phyloP scores from a whole-genome alignment of 192 early-diverging fungal genomes.

The Funneliformis mosseae region DNA sequence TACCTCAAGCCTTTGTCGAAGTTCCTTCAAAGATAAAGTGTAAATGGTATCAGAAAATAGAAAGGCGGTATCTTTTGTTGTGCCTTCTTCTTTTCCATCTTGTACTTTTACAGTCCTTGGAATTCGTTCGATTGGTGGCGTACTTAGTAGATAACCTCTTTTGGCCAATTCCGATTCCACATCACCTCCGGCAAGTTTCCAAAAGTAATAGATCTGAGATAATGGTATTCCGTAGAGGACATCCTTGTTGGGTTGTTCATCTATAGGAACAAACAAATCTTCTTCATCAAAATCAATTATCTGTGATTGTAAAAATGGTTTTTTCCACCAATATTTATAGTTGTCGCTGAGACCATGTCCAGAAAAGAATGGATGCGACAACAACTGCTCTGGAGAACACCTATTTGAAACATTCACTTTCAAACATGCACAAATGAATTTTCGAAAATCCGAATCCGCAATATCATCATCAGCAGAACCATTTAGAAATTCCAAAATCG shows the following conservation, averaged over 20 bases:
- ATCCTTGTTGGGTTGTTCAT: conserved; percentile 31
- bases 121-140: conserved; percentile 57
- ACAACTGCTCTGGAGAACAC: conserved; percentile 34
- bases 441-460: conserved; percentile 29
- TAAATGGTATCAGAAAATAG: conserved; percentile 54
- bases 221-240: conserved; percentile 49
- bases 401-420: conserved; percentile 35
- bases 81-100: conserved; percentile 46
- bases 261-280: conserved; percentile 16
- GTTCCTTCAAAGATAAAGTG: conserved; percentile 50
- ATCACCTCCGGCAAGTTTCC: conserved; percentile 68
- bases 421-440: conserved; percentile 37
- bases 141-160: conserved; percentile 47
- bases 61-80: conserved; percentile 41
- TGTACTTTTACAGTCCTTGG: conserved; percentile 48
- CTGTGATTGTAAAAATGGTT: conserved; percentile 50
- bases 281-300: conserved; percentile 43
- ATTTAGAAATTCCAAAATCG: conserved; percentile 50
- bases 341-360: neutral
- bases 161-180: conserved; percentile 59
- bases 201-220: conserved; percentile 61
- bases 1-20: conserved; percentile 48
- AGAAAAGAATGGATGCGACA: conserved; percentile 44
- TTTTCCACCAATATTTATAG: conserved; percentile 30
- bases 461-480: conserved; percentile 27